Evolutionary conservation across 129 eudicot species (phyloP).

Genomic region (Flaveria robusta): DNA sequence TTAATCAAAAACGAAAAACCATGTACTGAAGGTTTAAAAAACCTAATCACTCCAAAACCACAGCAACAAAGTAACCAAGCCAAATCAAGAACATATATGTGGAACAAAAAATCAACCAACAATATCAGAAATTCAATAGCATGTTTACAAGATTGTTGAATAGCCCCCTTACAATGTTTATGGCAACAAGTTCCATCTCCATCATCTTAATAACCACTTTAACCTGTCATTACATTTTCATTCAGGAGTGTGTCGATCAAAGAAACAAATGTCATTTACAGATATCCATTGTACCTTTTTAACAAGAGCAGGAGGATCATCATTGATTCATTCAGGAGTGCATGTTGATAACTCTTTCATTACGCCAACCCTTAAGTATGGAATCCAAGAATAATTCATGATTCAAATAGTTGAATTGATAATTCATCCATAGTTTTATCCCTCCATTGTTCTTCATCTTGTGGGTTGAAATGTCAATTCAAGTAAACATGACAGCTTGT

Average conservation of each 20-base stretch:
- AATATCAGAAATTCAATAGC: not conserved
- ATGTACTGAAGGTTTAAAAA: no score
- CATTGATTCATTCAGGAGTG: constrained; percentile 41
- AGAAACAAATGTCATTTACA: no score
- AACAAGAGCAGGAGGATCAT: constrained; percentile 68
- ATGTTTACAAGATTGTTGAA: not conserved
- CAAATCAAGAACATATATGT: not conserved
- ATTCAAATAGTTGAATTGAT: no score
- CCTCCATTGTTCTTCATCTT: no score
- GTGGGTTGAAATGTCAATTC: no score
- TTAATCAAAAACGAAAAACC: no score
- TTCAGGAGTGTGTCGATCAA: not conserved
- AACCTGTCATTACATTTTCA: constrained; percentile 44
- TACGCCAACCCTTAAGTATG: constrained; percentile 67
- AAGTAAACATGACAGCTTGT: no score
- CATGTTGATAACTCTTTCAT: constrained; percentile 54
- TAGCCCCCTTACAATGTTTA: constrained; percentile 63
- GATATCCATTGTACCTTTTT: constrained; percentile 70
- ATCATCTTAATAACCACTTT: constrained; percentile 77
- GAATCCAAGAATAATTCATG: no score
- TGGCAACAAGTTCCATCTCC: constrained; percentile 87
- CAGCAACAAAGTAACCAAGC: no score
- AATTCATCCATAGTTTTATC: no score
- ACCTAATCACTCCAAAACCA: no score
- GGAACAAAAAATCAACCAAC: not conserved